These are phyloP conservation scores for Mallotus nudiflorus DNA, from an alignment of 345 rosid genomes.

Conservation along the genomic window DNA sequence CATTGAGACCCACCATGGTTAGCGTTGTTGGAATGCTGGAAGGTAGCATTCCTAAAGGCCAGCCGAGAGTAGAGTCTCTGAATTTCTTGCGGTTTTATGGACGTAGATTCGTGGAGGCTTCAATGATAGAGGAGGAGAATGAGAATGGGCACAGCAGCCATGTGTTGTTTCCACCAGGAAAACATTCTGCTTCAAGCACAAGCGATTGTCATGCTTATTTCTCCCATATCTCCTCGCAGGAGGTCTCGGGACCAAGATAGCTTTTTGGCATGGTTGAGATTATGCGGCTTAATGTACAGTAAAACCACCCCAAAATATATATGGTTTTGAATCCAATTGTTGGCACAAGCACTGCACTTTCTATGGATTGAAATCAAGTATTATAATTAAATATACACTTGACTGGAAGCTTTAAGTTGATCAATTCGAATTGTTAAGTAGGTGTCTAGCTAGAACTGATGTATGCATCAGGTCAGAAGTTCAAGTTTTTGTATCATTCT, in stretches of 20 bases:
- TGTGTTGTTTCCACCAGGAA: slow-evolving; percentile 33
- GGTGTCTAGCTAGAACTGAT: slow-evolving; percentile 9
- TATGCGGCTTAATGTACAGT: slow-evolving; percentile 19
- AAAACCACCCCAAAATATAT: neutral
- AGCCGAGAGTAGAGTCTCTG: slow-evolving; percentile 73
- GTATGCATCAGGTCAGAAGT: neutral
- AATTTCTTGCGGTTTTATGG: slow-evolving; percentile 85
- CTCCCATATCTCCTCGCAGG: slow-evolving; percentile 78
- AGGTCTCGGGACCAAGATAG: slow-evolving; percentile 87
- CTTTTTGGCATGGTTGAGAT: neutral
- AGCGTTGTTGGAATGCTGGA: slow-evolving; percentile 32
- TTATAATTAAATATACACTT: no score
- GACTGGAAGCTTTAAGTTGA: no score
- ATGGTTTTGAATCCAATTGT: neutral
- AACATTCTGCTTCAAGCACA: slow-evolving; percentile 37
- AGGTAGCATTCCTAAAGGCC: slow-evolving; percentile 46
- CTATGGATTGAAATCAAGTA: neutral
- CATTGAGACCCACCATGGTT: slow-evolving; percentile 25
- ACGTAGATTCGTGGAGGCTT: slow-evolving; percentile 72
- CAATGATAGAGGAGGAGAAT: slow-evolving; percentile 46
- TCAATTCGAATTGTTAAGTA: neutral
- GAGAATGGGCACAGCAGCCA: slow-evolving; percentile 33
- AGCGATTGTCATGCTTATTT: slow-evolving; percentile 33
- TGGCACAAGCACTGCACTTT: neutral
- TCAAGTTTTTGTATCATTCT: neutral